Conservation (phyloP, 208 protist genomes). For the Trypanosoma scelopori region DNA sequence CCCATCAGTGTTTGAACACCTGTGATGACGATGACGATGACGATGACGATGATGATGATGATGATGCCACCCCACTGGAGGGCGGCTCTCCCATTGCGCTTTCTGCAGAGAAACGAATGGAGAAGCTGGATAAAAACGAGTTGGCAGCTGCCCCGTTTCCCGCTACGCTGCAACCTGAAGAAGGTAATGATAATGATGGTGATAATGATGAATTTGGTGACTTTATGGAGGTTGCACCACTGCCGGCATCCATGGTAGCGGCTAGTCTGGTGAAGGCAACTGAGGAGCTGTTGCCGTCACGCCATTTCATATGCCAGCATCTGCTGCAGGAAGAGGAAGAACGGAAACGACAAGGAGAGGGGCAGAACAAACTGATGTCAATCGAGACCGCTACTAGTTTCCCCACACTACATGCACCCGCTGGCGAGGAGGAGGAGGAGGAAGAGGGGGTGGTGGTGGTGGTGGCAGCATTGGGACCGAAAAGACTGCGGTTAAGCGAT, state of each 20-base stretch:
- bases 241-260: neutral
- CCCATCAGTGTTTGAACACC: neutral
- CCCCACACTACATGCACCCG: neutral
- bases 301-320: neutral
- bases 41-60: conserved; percentile 1
- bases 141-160: neutral
- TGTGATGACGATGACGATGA: neutral
- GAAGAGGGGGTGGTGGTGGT: too few species aligned
- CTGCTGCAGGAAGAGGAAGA: neutral
- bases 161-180: neutral
- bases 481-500: conserved; percentile 1
- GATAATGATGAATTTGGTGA: conserved; percentile 38
- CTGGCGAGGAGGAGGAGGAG: too few species aligned
- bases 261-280: neutral
- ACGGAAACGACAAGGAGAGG: neutral
- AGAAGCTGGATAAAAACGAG: neutral
- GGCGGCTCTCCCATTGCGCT: too few species aligned
- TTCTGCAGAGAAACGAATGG: too few species aligned
- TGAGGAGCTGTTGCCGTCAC: neutral
- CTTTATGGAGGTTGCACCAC: conserved; percentile 20
- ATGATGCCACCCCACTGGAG: too few species aligned
- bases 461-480: neutral
- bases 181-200: neutral
- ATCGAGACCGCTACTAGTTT: neutral
- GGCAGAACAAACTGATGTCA: neutral